Percentiles rank a stretch among this genome's conserved stretches.
These are phyloP conservation scores for Eucalyptus urophylla DNA, from an alignment of 345 rosid species.

Conservation along the genomic window DNA sequence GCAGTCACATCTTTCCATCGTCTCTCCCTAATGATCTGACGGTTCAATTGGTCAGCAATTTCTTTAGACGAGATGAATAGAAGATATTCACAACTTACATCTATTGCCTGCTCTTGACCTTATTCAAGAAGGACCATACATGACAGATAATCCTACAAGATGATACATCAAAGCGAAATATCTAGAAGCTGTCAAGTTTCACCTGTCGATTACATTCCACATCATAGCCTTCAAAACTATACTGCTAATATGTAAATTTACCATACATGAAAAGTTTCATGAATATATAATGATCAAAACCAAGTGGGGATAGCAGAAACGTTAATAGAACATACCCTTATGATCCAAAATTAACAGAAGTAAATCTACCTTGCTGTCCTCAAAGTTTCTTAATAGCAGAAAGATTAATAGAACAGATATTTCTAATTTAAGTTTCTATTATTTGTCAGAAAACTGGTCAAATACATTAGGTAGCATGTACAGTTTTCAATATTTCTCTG, in stretches of 20 bases:
- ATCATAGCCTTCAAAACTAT: not conserved
- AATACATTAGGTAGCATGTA: not conserved
- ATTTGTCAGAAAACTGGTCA: not conserved
- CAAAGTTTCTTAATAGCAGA: not conserved
- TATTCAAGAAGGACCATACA: not conserved
- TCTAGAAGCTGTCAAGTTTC: not conserved
- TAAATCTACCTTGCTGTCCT: not conserved
- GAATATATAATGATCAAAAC: not conserved
- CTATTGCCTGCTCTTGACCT: not conserved
- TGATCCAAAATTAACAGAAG: not conserved
- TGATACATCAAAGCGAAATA: not conserved
- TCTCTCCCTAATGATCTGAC: constrained; percentile 67
- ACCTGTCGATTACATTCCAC: not conserved
- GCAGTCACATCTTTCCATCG: constrained; percentile 98
- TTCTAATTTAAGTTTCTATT: not conserved
- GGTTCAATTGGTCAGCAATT: not conserved
- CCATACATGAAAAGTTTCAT: not conserved
- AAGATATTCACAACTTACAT: not conserved
- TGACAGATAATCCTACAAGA: not conserved
- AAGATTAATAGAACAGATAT: not conserved
- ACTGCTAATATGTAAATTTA: not conserved
- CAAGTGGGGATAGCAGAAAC: not conserved
- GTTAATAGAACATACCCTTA: not conserved
- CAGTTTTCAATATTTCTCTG: not conserved
- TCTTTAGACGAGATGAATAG: not conserved